Conservation (phyloP, 306 rosid species). For the Sindora glabra region DNA sequence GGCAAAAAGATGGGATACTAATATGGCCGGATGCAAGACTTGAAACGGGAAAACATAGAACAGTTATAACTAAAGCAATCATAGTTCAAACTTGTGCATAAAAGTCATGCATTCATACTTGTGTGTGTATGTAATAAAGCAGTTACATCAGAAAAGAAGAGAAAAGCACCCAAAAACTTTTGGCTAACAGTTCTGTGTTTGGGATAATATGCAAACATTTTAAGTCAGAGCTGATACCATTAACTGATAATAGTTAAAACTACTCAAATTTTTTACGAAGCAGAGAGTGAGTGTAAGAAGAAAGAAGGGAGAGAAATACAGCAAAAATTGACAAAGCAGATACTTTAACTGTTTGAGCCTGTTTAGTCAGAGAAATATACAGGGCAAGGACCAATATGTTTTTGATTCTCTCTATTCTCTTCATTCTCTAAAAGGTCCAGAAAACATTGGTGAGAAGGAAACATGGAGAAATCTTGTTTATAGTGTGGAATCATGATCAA, state of each 20-base stretch:
- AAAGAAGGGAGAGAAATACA: neutral
- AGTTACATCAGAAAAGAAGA: no score
- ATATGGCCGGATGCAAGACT: no score
- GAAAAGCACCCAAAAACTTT: no score
- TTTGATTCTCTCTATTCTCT: neutral
- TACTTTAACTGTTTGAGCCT: neutral
- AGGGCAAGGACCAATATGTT: neutral
- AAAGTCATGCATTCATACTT: no score
- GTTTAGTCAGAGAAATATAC: neutral
- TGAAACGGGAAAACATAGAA: no score
- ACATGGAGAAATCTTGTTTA: neutral
- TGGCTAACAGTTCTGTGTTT: no score
- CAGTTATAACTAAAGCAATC: no score
- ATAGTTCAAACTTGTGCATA: no score
- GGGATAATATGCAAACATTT: no score
- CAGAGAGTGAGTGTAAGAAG: neutral
- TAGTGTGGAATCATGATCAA: neutral
- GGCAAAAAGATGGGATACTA: no score
- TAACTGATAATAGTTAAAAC: neutral
- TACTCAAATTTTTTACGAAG: neutral
- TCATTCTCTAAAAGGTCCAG: neutral
- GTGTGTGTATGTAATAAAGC: no score
- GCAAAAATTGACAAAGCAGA: neutral
- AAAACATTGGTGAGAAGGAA: neutral
- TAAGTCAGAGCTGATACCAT: no score